These are phyloP conservation scores for Pythium guiyangense DNA, from an alignment of 352 stramenopile species.

Conservation along the genomic window DNA sequence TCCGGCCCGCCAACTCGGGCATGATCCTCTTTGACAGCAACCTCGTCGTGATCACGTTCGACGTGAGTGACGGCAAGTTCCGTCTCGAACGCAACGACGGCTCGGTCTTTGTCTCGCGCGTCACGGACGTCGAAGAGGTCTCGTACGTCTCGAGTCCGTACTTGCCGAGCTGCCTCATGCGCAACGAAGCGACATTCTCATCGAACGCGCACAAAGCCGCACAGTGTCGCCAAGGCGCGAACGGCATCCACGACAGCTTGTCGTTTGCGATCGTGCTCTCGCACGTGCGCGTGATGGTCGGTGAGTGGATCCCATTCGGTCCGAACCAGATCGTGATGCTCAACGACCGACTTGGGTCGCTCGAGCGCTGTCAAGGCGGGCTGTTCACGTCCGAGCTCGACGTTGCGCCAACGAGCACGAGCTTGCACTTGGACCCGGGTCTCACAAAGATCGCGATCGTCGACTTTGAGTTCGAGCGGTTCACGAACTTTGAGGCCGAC, in stretches of 20 bases:
- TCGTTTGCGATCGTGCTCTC: conserved; percentile 96
- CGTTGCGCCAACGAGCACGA: conserved; percentile 72
- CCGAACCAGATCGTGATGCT: conserved; percentile 97
- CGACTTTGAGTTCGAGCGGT: conserved; percentile 96
- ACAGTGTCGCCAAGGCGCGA: conserved; percentile 78
- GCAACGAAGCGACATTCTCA: conserved; percentile 90
- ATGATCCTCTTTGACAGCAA: conserved; percentile 90
- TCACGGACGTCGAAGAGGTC: conserved; percentile 96
- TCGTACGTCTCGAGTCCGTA: conserved; percentile 97
- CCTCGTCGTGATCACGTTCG: conserved; percentile 91
- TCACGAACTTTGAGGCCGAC: conserved; percentile 98
- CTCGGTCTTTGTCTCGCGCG: conserved; percentile 89
- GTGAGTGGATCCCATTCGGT: conserved; percentile 97
- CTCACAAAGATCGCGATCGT: conserved; percentile 96
- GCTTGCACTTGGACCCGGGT: conserved; percentile 77
- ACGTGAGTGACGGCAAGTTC: conserved; percentile 84
- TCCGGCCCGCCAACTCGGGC: conserved; percentile 54
- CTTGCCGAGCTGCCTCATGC: conserved; percentile 93
- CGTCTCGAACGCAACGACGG: conserved; percentile 82
- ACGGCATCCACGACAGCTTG: conserved; percentile 92
- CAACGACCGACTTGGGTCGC: conserved; percentile 95
- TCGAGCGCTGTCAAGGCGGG: conserved; percentile 94
- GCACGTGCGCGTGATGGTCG: conserved; percentile 95
- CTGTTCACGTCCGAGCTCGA: conserved; percentile 96
- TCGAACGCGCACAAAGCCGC: conserved; percentile 91